Conservation (phyloP, 345 rosid species). For the Balakata baccata region DNA sequence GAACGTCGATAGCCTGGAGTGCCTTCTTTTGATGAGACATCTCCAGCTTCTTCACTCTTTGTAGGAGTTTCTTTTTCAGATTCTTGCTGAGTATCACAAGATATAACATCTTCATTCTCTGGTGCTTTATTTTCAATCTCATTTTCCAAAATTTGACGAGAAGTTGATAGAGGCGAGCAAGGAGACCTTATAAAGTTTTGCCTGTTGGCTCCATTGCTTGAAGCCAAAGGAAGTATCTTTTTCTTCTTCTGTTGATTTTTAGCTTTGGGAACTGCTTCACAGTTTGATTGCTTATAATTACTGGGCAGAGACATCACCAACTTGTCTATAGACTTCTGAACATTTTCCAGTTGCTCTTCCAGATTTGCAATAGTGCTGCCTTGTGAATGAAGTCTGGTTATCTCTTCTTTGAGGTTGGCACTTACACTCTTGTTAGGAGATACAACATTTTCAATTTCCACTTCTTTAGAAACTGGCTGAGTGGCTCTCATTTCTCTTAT, state of each 20-base stretch:
- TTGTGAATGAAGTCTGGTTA: slow-evolving; percentile 96
- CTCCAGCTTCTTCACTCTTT: slow-evolving; percentile 79
- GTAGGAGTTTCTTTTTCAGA: slow-evolving; percentile 71
- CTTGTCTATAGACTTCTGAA: slow-evolving; percentile 95
- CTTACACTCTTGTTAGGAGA: slow-evolving; percentile 80
- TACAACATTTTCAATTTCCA: slow-evolving; percentile 51
- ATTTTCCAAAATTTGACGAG: slow-evolving; percentile 66
- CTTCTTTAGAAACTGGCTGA: slow-evolving; percentile 48
- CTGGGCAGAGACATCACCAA: slow-evolving; percentile 92
- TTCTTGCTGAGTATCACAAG: slow-evolving; percentile 36
- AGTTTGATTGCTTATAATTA: slow-evolving; percentile 36
- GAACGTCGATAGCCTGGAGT: slow-evolving; percentile 69
- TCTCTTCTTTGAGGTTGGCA: slow-evolving; percentile 95
- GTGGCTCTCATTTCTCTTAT: slow-evolving; percentile 85
- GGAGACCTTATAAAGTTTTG: slow-evolving; percentile 79
- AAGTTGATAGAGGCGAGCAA: slow-evolving; percentile 81
- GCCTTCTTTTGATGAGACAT: slow-evolving; percentile 73
- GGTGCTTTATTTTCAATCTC: slow-evolving; percentile 85
- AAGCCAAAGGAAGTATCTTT: slow-evolving; percentile 70
- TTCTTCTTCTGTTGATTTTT: slow-evolving; percentile 81
- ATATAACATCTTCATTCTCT: slow-evolving; percentile 47
- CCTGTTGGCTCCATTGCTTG: slow-evolving; percentile 66
- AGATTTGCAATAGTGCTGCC: slow-evolving; percentile 91
- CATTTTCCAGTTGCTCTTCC: slow-evolving; percentile 93
- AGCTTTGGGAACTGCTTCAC: slow-evolving; percentile 53